Conservation (phyloP, 73 alveolate species). For the Urostyla sp. region DNA sequence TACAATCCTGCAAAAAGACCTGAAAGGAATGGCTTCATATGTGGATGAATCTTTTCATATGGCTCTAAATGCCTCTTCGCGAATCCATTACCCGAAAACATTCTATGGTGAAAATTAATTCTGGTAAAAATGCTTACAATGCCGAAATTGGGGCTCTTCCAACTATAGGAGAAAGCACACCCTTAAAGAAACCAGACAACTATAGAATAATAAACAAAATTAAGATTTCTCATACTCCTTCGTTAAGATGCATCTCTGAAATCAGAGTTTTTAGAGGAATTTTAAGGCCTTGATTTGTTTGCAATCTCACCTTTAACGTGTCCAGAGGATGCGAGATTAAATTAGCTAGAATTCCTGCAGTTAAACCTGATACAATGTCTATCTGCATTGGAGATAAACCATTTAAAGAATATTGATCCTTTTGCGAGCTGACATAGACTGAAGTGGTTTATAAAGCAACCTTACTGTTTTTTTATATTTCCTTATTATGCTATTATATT, state of each 20-base stretch:
- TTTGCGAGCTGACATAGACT: background rate
- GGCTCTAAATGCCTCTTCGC: background rate
- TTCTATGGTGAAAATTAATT: background rate
- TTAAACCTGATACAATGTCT: conserved; percentile 29
- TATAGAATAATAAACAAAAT: background rate
- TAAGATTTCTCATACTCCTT: conserved; percentile 29
- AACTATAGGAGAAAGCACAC: conserved; percentile 38
- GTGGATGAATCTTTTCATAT: background rate
- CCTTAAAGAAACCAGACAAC: conserved; percentile 55
- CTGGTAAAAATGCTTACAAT: conserved; percentile 6
- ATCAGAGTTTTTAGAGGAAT: background rate
- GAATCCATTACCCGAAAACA: conserved; percentile 56
- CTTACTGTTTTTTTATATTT: too few relatives aligned
- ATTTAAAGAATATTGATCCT: background rate
- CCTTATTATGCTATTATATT: too few relatives aligned
- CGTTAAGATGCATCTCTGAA: background rate
- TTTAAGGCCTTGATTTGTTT: background rate
- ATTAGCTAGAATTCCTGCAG: conserved; percentile 32
- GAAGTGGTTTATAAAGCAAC: too few relatives aligned
- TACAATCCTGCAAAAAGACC: conserved; percentile 69
- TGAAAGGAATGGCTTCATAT: conserved; percentile 17
- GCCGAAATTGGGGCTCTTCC: conserved; percentile 61
- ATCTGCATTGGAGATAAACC: background rate
- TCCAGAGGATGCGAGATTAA: conserved; percentile 46
- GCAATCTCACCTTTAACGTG: conserved; percentile 58